phyloP scores from a whole-genome alignment of 2,329 filamentous ascomycete species.

The Alternaria dauci region DNA sequence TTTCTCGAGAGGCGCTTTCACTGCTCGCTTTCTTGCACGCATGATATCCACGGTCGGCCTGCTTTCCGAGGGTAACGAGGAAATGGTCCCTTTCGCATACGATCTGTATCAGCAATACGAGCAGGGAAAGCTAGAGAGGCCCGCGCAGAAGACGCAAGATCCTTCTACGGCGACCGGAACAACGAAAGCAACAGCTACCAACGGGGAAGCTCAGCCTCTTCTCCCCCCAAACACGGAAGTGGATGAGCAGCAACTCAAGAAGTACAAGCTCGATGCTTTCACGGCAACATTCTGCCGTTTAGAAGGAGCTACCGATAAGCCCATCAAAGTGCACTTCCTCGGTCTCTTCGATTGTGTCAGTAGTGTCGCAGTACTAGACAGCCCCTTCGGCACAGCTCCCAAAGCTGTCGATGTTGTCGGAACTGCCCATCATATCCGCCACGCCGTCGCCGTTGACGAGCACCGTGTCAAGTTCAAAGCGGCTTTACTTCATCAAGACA shows the following conservation, averaged over 20 bases:
- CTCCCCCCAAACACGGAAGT: background rate
- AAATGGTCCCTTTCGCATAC: conserved; percentile 32
- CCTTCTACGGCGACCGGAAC: conserved; percentile 21
- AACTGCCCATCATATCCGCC: conserved; percentile 51
- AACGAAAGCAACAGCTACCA: background rate
- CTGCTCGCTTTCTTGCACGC: conserved; percentile 43
- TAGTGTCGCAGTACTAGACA: conserved; percentile 53
- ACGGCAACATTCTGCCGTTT: conserved; percentile 55
- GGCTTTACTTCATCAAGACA: conserved; percentile 47
- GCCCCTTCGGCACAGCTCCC: conserved; percentile 52
- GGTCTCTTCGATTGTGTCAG: conserved; percentile 56
- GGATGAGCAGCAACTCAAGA: conserved; percentile 26
- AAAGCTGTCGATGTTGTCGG: conserved; percentile 36
- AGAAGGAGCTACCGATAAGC: conserved; percentile 21
- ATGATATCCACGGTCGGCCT: conserved; percentile 37
- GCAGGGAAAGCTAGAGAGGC: conserved; percentile 13
- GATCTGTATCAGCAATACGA: conserved; percentile 17
- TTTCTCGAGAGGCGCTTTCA: conserved; percentile 47
- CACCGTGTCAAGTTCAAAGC: conserved; percentile 56
- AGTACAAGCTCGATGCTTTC: conserved; percentile 50
- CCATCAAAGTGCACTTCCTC: conserved; percentile 54
- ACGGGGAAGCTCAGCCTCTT: conserved; percentile 24
- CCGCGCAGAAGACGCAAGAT: conserved; percentile 49
- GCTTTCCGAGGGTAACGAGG: conserved; percentile 31
- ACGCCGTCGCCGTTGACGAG: conserved; percentile 58